Percentiles rank a stretch among this genome's conserved stretches.
These are phyloP conservation scores for Brasilioporus rufonigricans DNA, from an alignment of 768 basidiomycete species.

Conservation along the genomic window DNA sequence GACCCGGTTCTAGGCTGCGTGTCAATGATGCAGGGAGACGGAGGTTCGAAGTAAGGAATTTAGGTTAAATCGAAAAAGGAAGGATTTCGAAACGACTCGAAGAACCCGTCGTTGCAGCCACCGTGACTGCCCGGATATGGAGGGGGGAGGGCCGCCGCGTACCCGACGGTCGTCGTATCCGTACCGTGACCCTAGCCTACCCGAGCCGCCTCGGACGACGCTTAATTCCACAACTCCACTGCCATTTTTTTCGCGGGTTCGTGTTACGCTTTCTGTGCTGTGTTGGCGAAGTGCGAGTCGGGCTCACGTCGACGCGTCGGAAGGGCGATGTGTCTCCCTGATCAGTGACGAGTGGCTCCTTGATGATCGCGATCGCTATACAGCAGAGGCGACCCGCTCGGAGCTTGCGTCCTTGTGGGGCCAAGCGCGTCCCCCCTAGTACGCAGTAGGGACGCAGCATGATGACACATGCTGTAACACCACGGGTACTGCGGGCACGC, in stretches of 20 bases:
- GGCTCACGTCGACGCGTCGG: slow-evolving; percentile 13
- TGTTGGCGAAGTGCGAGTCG: slow-evolving; percentile 23
- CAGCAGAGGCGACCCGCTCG: not conserved
- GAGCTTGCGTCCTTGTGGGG: too few relatives aligned
- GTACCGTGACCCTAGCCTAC: too few relatives aligned
- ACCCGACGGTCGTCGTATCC: too few relatives aligned
- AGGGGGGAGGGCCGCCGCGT: too few relatives aligned
- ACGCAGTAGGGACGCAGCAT: too few relatives aligned
- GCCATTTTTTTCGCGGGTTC: not conserved
- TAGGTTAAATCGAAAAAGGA: not conserved
- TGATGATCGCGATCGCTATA: not conserved
- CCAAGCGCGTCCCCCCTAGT: too few relatives aligned
- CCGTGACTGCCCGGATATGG: too few relatives aligned
- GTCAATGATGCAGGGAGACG: slow-evolving; percentile 3
- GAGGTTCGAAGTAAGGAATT: slow-evolving; percentile 1
- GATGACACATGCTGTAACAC: not conserved
- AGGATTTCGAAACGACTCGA: not conserved
- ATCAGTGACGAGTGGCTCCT: not conserved
- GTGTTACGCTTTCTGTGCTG: not conserved
- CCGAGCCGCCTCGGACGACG: not conserved
- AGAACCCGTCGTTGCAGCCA: too few relatives aligned
- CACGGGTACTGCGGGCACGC: too few relatives aligned
- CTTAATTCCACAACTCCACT: not conserved
- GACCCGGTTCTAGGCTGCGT: not conserved
- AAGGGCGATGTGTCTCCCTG: not conserved